Base-by-base conservation (phyloP, 306 rosid genomes). In the Rosa persica region DNA sequence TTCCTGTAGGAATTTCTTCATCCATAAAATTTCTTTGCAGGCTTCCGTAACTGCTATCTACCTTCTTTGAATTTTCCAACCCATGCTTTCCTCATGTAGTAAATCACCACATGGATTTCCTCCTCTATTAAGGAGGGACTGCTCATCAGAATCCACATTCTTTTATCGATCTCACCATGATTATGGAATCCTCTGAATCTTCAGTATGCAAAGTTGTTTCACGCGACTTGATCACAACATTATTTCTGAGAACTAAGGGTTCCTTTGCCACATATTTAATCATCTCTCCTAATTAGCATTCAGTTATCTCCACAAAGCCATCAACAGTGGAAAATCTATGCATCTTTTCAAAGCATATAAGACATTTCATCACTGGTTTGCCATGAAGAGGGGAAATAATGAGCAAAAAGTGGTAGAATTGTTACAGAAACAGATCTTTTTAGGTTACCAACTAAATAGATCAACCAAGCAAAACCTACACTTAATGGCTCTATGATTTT, bases 251-350 rank as follows among this genome's bases (percentile, higher is more conserved):
- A 75, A 87, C 87, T 17, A 95, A 90, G 11, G 97, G 98, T 86
- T 92, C 97, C 46, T 94, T 90, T 46, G 96, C 96, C 51, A 89
- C 80, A 12, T 84, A 88, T 75, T 89, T 94, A 44, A 87, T 88
- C 97, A 94, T 92, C 84, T 90, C 93, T 30, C 89, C 96, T 83
- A 86, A 30, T 30, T 30, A 34, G 86, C 90, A 78, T 76, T 90
- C 98, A 58, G 89, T 87, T 85, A 92, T 83, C 86, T 89, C 98
- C 90, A 90, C 77, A 79, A 92, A 92, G 76, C 97, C 98, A 74
- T 94, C 98, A 73, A 87, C 86, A 8, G 88, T 84, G 73, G 97
- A 94, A 89, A 92, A 90, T 46, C 83, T 93, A 74, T 80, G 87
- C 97, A 92, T 92, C 92, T 88, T 92, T 86, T 85, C 55, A 79